A percentile compares a stretch with the other conserved stretches of the same genome.
Evolutionary conservation across 1,284 basidiomycete species (phyloP).

Genomic region (Cryptococcus wingfieldii): DNA sequence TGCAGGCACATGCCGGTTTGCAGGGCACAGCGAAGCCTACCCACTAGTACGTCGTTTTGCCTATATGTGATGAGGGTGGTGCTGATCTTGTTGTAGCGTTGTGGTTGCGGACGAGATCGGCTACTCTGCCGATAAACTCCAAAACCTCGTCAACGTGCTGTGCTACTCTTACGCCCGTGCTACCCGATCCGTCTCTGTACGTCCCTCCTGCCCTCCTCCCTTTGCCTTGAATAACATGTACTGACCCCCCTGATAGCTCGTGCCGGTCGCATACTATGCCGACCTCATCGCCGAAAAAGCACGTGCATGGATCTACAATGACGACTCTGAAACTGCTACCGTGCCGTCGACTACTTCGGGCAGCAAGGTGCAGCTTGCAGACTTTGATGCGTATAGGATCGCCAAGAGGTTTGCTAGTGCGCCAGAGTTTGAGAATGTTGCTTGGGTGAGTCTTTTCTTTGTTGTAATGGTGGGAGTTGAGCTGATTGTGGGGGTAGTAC

Average conservation of each 20-base stretch:
- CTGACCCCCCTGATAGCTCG: neutral
- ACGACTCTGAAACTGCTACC: slow-evolving; percentile 19
- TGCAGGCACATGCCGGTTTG: slow-evolving; percentile 40
- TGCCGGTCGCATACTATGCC: slow-evolving; percentile 21
- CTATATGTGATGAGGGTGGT: slow-evolving; percentile 13
- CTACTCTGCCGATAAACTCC: slow-evolving; percentile 41
- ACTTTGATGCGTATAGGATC: slow-evolving; percentile 18
- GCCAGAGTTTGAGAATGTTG: slow-evolving; percentile 17
- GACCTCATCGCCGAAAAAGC: slow-evolving; percentile 48
- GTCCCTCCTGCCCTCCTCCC: too few relatives aligned
- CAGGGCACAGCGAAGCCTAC: slow-evolving; percentile 39
- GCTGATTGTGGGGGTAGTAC: too few relatives aligned
- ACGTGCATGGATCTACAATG: slow-evolving; percentile 44
- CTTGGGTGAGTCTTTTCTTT: slow-evolving; percentile 13
- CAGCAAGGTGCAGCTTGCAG: neutral
- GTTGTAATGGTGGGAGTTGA: too few relatives aligned
- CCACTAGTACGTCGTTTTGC: slow-evolving; percentile 25
- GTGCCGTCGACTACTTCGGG: slow-evolving; percentile 8
- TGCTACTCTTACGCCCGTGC: slow-evolving; percentile 50
- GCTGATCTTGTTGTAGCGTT: neutral
- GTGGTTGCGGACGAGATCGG: slow-evolving; percentile 44
- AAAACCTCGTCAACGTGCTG: slow-evolving; percentile 45
- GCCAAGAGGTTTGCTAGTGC: slow-evolving; percentile 12
- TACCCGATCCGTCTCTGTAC: slow-evolving; percentile 39
- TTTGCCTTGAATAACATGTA: too few relatives aligned